Evolutionary conservation across 2,329 filamentous ascomycete species (phyloP).

Genomic region (Colletotrichum lentis): DNA sequence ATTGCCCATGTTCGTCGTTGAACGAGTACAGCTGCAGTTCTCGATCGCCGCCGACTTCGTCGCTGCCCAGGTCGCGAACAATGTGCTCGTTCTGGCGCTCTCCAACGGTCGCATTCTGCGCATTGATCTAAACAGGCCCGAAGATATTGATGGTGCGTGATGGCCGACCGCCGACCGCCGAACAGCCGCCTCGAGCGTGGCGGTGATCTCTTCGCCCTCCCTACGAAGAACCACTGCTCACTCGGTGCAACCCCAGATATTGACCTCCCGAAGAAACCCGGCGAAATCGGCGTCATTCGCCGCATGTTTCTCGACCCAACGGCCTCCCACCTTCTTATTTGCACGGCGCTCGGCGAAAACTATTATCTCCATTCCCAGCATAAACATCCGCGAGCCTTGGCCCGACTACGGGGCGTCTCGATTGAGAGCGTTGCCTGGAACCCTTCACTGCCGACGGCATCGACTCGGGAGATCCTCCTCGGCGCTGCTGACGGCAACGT

Average conservation of each 20-base stretch:
- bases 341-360: slow-evolving; percentile 91
- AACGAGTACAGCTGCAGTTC: slow-evolving; percentile 92
- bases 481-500: slow-evolving; percentile 93
- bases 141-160: slow-evolving; percentile 85
- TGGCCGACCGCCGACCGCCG: slow-evolving; percentile 27
- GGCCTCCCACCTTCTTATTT: slow-evolving; percentile 91
- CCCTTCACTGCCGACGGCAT: slow-evolving; percentile 88
- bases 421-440: slow-evolving; percentile 97
- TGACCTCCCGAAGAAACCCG: slow-evolving; percentile 91
- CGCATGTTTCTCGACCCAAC: slow-evolving; percentile 98
- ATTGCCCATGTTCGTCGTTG: slow-evolving; percentile 92
- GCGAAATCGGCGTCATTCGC: slow-evolving; percentile 89
- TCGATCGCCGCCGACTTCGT: slow-evolving; percentile 95
- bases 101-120: slow-evolving; percentile 91
- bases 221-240: slow-evolving; percentile 20
- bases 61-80: slow-evolving; percentile 95
- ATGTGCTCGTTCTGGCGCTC: slow-evolving; percentile 90
- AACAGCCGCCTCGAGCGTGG: not conserved
- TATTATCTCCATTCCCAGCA: slow-evolving; percentile 98
- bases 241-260: slow-evolving; percentile 72
- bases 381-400: slow-evolving; percentile 82
- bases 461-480: slow-evolving; percentile 91
- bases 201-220: slow-evolving; percentile 19
- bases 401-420: slow-evolving; percentile 82
- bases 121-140: slow-evolving; percentile 91